Base-by-base conservation (phyloP, 1,284 basidiomycete genomes). In the Tilletia caries region DNA sequence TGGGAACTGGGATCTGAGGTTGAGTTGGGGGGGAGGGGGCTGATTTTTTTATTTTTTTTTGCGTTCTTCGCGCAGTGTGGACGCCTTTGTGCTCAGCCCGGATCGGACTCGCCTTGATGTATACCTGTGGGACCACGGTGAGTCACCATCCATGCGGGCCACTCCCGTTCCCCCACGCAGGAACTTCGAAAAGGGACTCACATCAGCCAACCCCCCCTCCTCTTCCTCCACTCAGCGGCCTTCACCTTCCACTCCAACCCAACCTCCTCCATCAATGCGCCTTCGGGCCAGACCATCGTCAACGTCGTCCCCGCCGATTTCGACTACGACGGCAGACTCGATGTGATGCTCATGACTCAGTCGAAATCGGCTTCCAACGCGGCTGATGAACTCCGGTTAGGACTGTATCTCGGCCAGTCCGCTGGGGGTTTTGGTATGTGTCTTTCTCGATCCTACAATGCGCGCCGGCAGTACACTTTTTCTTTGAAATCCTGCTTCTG, bases 301-400 rank as follows among this genome's bases (percentile, higher is more conserved):
- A 97, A 96, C 80, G 89, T 95, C 52, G 88, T 98, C 0, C 93
- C 95, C 0, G 92, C 91, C 25, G 95, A 98, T 84, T 95, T 91
- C 81, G 92, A 94, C 34, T 91, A 93, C 80, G 91, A 95, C 72
- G 95, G 95, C 12, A 89, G 89, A 77, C 87, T 97, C 5, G 95
- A 98, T 84, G 81, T 97, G 3, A 88, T 98, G 5, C 88, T 97
- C 67, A 94, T 97, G 91, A 75, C 77, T 0, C 86, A 77, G 79
- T 76, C 75, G 8, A 70, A 37, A 67, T 29, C 52, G 1, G 1
- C 29, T 92, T 90, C 5, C 66, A 34, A 29, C 65, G 64, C 25
- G 2, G 25, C 5, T 13, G 52, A 67, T 34, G 54, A 43, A 25
- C 37, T 67, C 6, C 32, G 32, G 25, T 32, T 60, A 15, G 44